phyloP scores from a whole-genome alignment of 2,329 filamentous ascomycete genomes.

The Epichloe amarillans region DNA sequence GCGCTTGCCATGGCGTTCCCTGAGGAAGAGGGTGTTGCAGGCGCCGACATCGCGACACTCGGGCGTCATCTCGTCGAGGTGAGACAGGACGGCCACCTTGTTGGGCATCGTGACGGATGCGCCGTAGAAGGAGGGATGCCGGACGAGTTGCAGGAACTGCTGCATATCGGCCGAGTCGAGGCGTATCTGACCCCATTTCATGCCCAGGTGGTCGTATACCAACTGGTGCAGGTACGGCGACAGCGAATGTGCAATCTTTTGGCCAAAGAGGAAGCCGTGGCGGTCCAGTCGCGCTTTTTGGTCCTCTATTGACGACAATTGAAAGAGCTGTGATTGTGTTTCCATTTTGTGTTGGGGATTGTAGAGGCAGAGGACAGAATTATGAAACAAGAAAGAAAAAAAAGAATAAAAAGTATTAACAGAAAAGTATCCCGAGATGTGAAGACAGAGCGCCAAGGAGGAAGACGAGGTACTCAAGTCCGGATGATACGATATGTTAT shows the following conservation, averaged over 20 bases:
- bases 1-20: slow-evolving; percentile 33
- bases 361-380: not conserved
- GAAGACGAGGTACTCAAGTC: no score
- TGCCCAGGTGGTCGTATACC: slow-evolving; percentile 36
- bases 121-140: slow-evolving; percentile 50
- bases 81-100: slow-evolving; percentile 62
- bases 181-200: slow-evolving; percentile 38
- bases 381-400: not conserved
- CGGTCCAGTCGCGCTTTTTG: slow-evolving; percentile 22
- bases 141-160: slow-evolving; percentile 36
- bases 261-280: slow-evolving; percentile 43
- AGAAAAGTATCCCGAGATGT: no score
- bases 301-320: not conserved
- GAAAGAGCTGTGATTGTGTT: not conserved
- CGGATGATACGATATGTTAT: no score
- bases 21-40: slow-evolving; percentile 66
- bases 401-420: no score
- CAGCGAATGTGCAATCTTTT: slow-evolving; percentile 40
- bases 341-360: not conserved
- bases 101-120: slow-evolving; percentile 67
- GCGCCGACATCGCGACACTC: slow-evolving; percentile 64
- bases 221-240: slow-evolving; percentile 41
- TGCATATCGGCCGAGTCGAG: slow-evolving; percentile 38
- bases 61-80: slow-evolving; percentile 60
- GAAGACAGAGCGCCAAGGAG: not conserved